Percentiles rank a stretch among this genome's conserved stretches.
These are phyloP conservation scores for Penicillium maclennaniae DNA, from an alignment of 495 filamentous ascomycete species.

Conservation along the genomic window DNA sequence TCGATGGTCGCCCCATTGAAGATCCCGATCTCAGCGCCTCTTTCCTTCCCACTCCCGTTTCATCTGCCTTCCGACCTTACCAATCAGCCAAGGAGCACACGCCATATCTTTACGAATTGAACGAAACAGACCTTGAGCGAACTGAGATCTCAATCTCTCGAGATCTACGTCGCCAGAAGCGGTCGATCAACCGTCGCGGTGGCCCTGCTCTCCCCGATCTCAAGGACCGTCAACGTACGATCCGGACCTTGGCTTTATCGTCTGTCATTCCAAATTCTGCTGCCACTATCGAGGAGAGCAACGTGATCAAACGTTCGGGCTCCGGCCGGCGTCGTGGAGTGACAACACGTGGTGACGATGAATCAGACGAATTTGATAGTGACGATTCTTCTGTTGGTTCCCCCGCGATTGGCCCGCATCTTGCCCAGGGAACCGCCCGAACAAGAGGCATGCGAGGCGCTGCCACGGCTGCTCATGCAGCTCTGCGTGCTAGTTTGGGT, in stretches of 20 bases:
- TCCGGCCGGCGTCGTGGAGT: constrained; percentile 47
- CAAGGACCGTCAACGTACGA: constrained; percentile 88
- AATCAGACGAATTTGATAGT: constrained; percentile 84
- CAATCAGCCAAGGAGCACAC: constrained; percentile 90
- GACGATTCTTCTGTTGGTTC: constrained; percentile 85
- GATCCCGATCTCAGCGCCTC: constrained; percentile 81
- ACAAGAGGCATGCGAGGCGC: constrained; percentile 85
- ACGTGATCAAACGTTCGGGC: constrained; percentile 74
- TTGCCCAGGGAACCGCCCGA: constrained; percentile 72
- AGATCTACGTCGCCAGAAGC: constrained; percentile 90
- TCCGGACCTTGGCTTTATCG: constrained; percentile 86
- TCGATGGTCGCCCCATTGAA: constrained; percentile 89
- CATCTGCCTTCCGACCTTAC: constrained; percentile 78
- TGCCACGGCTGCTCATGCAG: constrained; percentile 73
- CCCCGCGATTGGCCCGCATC: constrained; percentile 64
- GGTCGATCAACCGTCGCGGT: constrained; percentile 88
- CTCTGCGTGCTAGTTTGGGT: constrained; percentile 67
- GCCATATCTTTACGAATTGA: constrained; percentile 90
- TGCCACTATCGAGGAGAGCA: constrained; percentile 71
- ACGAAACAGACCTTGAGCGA: constrained; percentile 82
- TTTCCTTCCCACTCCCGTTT: constrained; percentile 81
- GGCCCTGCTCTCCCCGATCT: constrained; percentile 93
- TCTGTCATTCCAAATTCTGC: constrained; percentile 86
- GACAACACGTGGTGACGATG: constrained; percentile 59
- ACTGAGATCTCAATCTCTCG: constrained; percentile 89